Evolutionary conservation across 192 early-diverging fungal species (phyloP).

Genomic region (Diversispora eburnea): DNA sequence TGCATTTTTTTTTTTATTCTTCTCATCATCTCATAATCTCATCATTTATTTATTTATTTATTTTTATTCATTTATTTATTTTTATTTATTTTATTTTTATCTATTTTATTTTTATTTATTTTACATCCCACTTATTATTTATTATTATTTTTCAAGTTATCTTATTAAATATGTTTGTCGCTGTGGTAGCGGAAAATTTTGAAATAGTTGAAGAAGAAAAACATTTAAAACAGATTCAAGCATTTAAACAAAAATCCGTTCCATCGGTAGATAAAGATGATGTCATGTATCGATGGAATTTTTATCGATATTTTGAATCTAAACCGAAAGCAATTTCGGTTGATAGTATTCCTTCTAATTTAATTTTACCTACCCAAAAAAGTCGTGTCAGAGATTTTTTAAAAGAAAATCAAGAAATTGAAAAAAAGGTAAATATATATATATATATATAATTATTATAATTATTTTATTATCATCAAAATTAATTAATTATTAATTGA

Average conservation of each 20-base stretch:
- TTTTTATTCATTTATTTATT: too few species aligned
- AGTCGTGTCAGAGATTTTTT: slow-evolving; percentile 46
- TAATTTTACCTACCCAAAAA: slow-evolving; percentile 46
- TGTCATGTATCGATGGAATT: slow-evolving; percentile 49
- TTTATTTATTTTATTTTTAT: too few species aligned
- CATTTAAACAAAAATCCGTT: slow-evolving; percentile 36
- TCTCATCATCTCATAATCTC: too few species aligned
- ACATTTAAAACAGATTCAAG: slow-evolving; percentile 46
- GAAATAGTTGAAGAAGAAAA: slow-evolving; percentile 56
- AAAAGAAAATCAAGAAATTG: slow-evolving; percentile 35
- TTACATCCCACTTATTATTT: too few species aligned
- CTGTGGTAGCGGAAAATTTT: slow-evolving; percentile 65
- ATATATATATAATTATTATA: background rate
- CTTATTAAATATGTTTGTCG: slow-evolving; percentile 61
- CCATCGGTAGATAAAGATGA: slow-evolving; percentile 34
- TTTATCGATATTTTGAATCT: slow-evolving; percentile 48
- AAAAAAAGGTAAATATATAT: slow-evolving; percentile 13
- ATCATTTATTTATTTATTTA: too few species aligned
- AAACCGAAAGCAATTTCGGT: slow-evolving; percentile 46
- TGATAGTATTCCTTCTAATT: slow-evolving; percentile 39
- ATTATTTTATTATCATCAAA: background rate
- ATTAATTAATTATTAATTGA: too few species aligned
- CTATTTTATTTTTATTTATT: too few species aligned
- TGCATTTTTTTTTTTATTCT: too few species aligned
- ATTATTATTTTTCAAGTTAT: slow-evolving; percentile 41